Percentiles rank a stretch among this genome's conserved stretches.
phyloP scores from a whole-genome alignment of 345 rosid species.

The Citrus unshiu region DNA sequence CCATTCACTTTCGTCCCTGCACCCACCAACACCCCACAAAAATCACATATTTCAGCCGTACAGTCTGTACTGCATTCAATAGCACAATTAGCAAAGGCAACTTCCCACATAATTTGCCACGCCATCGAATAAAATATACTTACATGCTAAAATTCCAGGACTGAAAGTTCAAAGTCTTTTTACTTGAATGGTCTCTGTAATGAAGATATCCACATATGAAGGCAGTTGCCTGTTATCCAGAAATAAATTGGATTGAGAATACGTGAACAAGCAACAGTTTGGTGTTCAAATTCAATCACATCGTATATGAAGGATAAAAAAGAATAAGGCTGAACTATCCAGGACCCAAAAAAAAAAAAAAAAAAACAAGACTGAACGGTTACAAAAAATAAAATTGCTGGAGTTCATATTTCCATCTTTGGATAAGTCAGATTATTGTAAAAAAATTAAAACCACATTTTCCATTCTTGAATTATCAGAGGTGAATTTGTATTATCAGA shows the following conservation, averaged over 20 bases:
- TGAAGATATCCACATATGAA: constrained; percentile 77
- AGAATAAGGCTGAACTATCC: not conserved
- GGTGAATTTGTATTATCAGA: not conserved
- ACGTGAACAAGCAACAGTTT: not conserved
- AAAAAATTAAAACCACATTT: not conserved
- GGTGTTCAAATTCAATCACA: not conserved
- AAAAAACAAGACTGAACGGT: not conserved
- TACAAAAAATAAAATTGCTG: not conserved
- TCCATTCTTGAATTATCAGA: not conserved
- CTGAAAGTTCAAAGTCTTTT: constrained; percentile 60
- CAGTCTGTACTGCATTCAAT: no score
- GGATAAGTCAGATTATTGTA: no score
- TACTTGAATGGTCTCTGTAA: constrained; percentile 53
- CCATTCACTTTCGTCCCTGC: constrained; percentile 97
- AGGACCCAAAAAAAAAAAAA: no score
- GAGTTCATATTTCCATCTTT: no score
- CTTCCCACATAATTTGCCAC: not conserved
- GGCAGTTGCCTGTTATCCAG: constrained; percentile 50
- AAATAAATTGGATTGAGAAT: not conserved
- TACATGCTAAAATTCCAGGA: constrained; percentile 96
- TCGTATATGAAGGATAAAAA: not conserved
- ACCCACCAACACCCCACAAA: not conserved
- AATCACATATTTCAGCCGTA: no score
- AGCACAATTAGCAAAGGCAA: not conserved
- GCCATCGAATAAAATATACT: constrained; percentile 17